These are phyloP conservation scores for Tuber magnatum DNA, from an alignment of 495 filamentous ascomycete genomes.

Conservation along the genomic window DNA sequence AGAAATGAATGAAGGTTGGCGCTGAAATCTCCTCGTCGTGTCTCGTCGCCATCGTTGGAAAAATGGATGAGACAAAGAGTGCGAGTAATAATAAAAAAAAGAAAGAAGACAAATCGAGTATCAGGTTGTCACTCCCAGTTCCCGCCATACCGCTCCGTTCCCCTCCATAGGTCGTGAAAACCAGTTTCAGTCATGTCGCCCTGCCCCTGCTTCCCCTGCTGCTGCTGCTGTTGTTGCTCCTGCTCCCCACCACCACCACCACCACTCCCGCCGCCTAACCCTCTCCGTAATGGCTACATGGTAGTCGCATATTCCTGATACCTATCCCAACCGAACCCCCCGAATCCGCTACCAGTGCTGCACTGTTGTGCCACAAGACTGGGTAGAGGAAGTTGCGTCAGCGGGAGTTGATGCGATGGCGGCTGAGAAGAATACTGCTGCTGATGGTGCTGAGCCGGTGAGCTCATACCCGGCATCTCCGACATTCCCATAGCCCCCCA, in stretches of 20 bases:
- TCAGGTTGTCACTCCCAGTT: conserved; percentile 21
- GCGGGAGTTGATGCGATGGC: conserved; percentile 61
- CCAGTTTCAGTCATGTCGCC: conserved; percentile 27
- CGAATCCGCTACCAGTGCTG: conserved; percentile 66
- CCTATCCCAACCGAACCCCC: conserved; percentile 69
- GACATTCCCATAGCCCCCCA: conserved; percentile 73
- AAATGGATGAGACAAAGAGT: neutral
- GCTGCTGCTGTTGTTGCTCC: conserved; percentile 28
- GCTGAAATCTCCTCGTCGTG: conserved; percentile 24
- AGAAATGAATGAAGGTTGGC: conserved; percentile 10
- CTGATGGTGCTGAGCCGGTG: conserved; percentile 48
- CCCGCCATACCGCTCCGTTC: conserved; percentile 16
- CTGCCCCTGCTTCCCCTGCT: conserved; percentile 40
- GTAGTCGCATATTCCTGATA: conserved; percentile 57
- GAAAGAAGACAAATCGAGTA: neutral
- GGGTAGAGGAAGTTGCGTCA: conserved; percentile 74
- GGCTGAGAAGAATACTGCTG: conserved; percentile 55
- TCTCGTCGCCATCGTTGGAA: conserved; percentile 24
- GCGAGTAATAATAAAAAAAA: neutral
- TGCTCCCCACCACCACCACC: conserved; percentile 3
- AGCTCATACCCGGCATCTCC: conserved; percentile 46
- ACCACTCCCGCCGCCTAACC: neutral
- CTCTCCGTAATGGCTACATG: conserved; percentile 54
- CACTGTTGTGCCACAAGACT: conserved; percentile 85
- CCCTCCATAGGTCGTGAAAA: conserved; percentile 23